Conservation (phyloP, 2,329 filamentous ascomycete genomes). For the Apiospora arundinis region DNA sequence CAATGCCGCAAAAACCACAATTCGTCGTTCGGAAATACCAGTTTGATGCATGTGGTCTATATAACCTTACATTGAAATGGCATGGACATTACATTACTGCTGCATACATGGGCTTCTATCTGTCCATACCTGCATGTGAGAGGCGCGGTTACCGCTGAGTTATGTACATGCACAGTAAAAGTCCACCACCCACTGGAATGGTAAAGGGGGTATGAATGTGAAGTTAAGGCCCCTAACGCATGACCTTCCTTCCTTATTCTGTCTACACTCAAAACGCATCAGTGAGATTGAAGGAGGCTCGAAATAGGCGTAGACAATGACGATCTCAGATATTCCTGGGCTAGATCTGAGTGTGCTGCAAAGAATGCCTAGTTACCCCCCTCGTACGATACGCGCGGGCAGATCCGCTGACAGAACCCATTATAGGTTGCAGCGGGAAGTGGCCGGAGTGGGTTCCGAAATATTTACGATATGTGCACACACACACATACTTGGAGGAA, state of each 20-base stretch:
- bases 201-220: neutral
- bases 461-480: neutral
- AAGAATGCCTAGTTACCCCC: neutral
- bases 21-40: neutral
- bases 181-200: neutral
- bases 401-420: neutral
- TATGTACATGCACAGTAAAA: neutral
- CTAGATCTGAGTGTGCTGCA: neutral
- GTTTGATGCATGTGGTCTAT: neutral
- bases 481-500: neutral
- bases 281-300: neutral
- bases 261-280: neutral
- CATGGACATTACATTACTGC: no score
- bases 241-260: neutral
- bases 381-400: slow-evolving; percentile 6
- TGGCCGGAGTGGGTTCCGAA: neutral
- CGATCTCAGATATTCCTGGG: neutral
- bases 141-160: neutral
- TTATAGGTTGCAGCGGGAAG: neutral
- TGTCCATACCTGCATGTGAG: neutral
- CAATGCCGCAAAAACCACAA: neutral
- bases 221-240: neutral
- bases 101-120: no score
- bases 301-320: neutral
- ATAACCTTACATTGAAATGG: neutral